These are phyloP conservation scores for Boletus sp. DNA, from an alignment of 1,284 basidiomycete genomes.

Conservation along the genomic window DNA sequence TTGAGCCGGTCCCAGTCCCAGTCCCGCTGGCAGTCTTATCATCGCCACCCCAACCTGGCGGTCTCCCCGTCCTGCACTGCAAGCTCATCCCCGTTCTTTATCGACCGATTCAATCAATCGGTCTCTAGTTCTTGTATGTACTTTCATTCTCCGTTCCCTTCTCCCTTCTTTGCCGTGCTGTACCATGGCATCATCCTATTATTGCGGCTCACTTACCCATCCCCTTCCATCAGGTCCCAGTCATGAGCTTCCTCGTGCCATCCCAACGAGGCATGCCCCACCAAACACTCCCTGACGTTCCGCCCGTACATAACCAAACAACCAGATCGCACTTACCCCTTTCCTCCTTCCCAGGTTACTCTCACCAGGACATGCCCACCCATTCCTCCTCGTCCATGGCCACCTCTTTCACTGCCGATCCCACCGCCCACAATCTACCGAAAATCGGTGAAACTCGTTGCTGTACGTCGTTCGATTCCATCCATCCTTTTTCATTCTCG, in stretches of 20 bases:
- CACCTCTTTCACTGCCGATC: constrained; percentile 18
- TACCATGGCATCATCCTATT: constrained; percentile 20
- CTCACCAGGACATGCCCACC: constrained; percentile 28
- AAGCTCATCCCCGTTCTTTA: constrained; percentile 4
- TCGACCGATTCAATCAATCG: constrained; percentile 17
- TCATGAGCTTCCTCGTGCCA: constrained; percentile 45
- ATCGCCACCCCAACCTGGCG: not conserved
- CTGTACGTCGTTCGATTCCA: constrained; percentile 46
- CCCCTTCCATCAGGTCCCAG: constrained; percentile 19
- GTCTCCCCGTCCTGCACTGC: not conserved
- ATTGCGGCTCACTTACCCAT: constrained; percentile 18
- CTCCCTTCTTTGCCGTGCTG: constrained; percentile 13
- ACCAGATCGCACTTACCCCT: constrained; percentile 36
- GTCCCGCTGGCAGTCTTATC: constrained; percentile 1
- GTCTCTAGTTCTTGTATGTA: constrained; percentile 7
- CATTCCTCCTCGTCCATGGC: constrained; percentile 21
- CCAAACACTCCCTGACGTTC: constrained; percentile 22
- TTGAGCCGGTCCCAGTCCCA: not conserved
- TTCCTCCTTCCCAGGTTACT: constrained; percentile 34
- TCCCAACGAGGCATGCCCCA: constrained; percentile 37
- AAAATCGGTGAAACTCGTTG: constrained; percentile 69
- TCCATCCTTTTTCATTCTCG: constrained; percentile 6
- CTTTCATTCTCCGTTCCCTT: constrained; percentile 21
- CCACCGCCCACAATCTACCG: constrained; percentile 36
- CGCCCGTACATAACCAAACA: constrained; percentile 33